Conservation (phyloP, 1,284 basidiomycete genomes). For the Rhizoctonia solani region DNA sequence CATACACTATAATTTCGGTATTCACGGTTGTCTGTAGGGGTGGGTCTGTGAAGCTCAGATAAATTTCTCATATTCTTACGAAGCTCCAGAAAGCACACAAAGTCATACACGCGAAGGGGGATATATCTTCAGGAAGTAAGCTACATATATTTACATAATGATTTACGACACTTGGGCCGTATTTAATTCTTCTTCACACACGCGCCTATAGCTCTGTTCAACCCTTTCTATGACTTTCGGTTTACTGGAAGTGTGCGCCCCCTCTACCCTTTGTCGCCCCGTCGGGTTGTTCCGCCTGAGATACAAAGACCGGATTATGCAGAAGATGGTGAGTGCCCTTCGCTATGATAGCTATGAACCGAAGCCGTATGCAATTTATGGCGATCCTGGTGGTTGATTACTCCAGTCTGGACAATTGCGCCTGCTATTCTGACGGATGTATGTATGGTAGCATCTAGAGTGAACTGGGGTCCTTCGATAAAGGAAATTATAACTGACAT, state of each 20-base stretch:
- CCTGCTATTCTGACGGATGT: not conserved
- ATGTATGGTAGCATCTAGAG: constrained; percentile 8
- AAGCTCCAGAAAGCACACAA: constrained; percentile 74
- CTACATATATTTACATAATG: not conserved
- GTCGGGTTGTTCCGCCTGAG: constrained; percentile 68
- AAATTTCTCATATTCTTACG: not conserved
- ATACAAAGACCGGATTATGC: constrained; percentile 83
- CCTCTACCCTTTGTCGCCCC: constrained; percentile 73
- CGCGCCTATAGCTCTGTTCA: constrained; percentile 65
- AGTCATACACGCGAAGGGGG: constrained; percentile 54
- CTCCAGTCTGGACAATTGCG: not conserved
- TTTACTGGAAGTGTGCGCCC: constrained; percentile 77
- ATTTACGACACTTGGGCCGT: too few relatives aligned
- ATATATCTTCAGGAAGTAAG: constrained; percentile 16
- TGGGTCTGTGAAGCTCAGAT: constrained; percentile 5
- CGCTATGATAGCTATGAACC: not conserved
- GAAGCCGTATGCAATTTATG: not conserved
- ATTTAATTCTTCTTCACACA: not conserved
- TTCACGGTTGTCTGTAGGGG: constrained; percentile 28
- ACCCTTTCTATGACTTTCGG: constrained; percentile 68
- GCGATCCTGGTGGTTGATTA: not conserved
- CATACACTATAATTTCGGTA: constrained; percentile 18
- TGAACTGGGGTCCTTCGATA: constrained; percentile 9
- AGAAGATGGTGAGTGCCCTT: constrained; percentile 59
- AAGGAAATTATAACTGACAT: not conserved